A percentile compares a stretch with the other conserved stretches of the same genome.
Conservation (phyloP, 441 rosid species). For the Arabidopsis hybrid region DNA sequence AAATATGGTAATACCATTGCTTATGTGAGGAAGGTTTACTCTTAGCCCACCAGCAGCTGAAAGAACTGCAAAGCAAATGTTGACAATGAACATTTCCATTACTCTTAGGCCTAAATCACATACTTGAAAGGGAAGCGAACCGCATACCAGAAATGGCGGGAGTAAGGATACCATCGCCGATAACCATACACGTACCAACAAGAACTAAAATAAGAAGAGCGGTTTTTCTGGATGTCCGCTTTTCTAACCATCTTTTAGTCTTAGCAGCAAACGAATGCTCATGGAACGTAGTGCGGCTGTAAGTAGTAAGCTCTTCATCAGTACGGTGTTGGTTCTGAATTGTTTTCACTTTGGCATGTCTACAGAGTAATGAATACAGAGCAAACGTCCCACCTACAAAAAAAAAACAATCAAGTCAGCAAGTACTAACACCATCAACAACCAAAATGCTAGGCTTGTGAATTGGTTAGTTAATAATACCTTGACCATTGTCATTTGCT, state of each 20-base stretch:
- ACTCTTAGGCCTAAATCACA: too few species aligned
- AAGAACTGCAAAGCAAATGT: conserved; percentile 34
- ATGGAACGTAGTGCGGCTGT: conserved; percentile 83
- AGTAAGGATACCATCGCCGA: conserved; percentile 98
- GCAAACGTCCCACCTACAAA: conserved; percentile 96
- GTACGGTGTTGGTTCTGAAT: conserved; percentile 94
- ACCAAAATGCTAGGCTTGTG: background rate
- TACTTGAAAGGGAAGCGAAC: background rate
- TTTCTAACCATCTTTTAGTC: conserved; percentile 89
- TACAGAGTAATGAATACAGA: conserved; percentile 90
- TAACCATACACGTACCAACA: conserved; percentile 96
- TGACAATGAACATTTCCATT: too few species aligned
- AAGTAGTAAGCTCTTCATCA: conserved; percentile 94
- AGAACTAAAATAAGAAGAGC: conserved; percentile 85
- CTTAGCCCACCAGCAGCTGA: conserved; percentile 50
- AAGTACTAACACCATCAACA: background rate
- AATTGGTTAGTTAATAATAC: conserved; percentile 30
- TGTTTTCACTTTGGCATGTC: conserved; percentile 91
- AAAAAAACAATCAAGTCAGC: background rate
- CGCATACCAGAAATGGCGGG: conserved; percentile 93
- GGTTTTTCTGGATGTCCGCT: conserved; percentile 60
- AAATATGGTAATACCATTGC: conserved; percentile 37
- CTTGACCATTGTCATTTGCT: conserved; percentile 56
- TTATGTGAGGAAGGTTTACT: conserved; percentile 46
- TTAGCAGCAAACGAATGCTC: conserved; percentile 92